Evolutionary conservation across 352 stramenopile species (phyloP), one percentile per base, ranked within the genome.

Genomic region (Phytophthora citricola): DNA sequence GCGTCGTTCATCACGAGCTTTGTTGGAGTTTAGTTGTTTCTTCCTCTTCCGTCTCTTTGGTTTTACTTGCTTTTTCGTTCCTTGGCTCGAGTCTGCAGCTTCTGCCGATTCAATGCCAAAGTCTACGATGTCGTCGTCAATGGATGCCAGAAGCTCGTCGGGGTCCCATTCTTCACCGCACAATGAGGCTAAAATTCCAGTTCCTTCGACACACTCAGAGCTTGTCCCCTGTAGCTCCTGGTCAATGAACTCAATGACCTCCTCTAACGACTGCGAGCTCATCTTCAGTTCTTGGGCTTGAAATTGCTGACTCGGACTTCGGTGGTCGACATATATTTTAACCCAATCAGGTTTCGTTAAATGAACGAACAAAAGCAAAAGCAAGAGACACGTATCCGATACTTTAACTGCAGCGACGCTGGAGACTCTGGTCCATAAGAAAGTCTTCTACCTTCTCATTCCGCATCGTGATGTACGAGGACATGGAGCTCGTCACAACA

Each of bases 371-470:
- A 20, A 20, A 20, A 20, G 17, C 17, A 20, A 20, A 20, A 20
- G 17, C 17, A 20, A 20, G 17, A 20, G 17, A 20, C 17, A 20
- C 17, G 0, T 20, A 20, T 20, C 17, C 17, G 17, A 34, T 34
- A 34, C 29, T 32, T 32, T 32, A 32, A 32, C 5, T 32, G 29
- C 29, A 32, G 24, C 24, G 24, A 26, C 24, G 24, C 6, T 10
- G 29, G 1, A 51, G 22, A 54, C 26, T 47, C 9, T 67, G 49
- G 9, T 67, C 60, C 20, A 75, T 22, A 17, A 81, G 48, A 9
- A 76, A 56, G 12, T 76, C 71, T 63, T 84, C 75, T 4, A 84
- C 70, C 56, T 69, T 79, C 44, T 84, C 69, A 27, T 63, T 67
- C 7, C 55, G 66, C 34, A 60, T 52, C 7, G 56, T 49, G 20